phyloP scores from a whole-genome alignment of 2,329 filamentous ascomycete species.

The Alternaria arborescens region DNA sequence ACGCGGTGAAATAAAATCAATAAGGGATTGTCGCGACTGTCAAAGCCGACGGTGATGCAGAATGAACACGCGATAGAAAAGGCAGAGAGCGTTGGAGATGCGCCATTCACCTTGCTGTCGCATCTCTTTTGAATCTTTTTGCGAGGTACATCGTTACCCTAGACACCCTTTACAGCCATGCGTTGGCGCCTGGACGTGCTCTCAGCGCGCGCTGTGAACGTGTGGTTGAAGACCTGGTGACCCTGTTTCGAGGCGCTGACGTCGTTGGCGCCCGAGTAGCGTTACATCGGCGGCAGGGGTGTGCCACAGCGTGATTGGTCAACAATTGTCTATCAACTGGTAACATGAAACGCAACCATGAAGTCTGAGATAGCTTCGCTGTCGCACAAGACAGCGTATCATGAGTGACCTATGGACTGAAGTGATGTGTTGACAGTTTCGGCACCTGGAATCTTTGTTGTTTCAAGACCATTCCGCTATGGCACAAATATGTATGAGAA shows the following conservation, averaged over 20 bases:
- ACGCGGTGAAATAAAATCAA: neutral
- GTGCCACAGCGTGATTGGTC: constrained; percentile 35
- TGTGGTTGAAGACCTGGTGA: constrained; percentile 22
- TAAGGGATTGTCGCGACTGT: constrained; percentile 19
- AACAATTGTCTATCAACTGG: constrained; percentile 2
- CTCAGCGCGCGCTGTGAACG: constrained; percentile 5
- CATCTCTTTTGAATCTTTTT: constrained; percentile 15
- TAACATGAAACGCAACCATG: constrained; percentile 16
- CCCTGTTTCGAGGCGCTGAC: constrained; percentile 37
- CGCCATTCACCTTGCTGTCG: neutral
- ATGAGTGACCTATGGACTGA: neutral
- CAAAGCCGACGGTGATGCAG: constrained; percentile 21
- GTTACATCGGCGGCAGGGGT: constrained; percentile 17
- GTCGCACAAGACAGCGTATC: neutral
- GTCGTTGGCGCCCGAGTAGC: constrained; percentile 37
- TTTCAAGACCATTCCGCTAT: neutral
- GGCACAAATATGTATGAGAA: neutral
- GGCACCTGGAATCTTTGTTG: neutral
- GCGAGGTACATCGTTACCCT: neutral
- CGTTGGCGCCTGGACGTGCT: constrained; percentile 21
- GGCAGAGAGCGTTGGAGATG: neutral
- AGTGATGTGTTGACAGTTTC: neutral
- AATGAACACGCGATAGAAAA: neutral
- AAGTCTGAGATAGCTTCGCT: neutral
- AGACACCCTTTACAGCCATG: constrained; percentile 5